These are phyloP conservation scores for Bruguiera sexangula DNA, from an alignment of 345 rosid species.

Conservation along the genomic window DNA sequence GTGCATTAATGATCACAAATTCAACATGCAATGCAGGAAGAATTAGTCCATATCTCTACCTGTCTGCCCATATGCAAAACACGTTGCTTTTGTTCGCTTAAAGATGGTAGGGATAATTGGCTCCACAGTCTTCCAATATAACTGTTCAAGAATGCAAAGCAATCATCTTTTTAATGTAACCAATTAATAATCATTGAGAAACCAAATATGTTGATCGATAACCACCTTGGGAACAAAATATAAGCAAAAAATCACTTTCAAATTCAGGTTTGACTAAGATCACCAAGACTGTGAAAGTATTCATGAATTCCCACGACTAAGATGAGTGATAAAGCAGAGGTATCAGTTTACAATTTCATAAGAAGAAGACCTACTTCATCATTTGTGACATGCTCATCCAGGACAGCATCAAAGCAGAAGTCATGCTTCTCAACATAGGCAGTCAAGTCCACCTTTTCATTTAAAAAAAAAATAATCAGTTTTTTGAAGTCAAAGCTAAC, in stretches of 20 bases:
- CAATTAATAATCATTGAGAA: constrained; percentile 5
- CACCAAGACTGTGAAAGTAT: background rate
- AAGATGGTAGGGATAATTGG: constrained; percentile 92
- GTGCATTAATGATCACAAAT: background rate
- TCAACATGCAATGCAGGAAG: background rate
- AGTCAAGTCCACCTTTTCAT: constrained; percentile 89
- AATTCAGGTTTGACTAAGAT: too few relatives aligned
- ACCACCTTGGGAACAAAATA: background rate
- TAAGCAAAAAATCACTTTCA: too few relatives aligned
- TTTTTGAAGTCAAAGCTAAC: background rate
- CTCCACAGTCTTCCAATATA: constrained; percentile 77
- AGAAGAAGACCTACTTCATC: constrained; percentile 56
- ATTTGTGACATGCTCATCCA: constrained; percentile 75
- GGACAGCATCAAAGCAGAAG: constrained; percentile 97
- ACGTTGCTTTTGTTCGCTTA: constrained; percentile 92
- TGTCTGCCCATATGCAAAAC: constrained; percentile 99
- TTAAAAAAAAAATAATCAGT: constrained; percentile 16
- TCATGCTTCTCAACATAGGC: constrained; percentile 97
- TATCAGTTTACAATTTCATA: background rate
- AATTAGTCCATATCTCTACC: constrained; percentile 35
- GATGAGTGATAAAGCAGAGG: background rate
- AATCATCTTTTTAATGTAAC: constrained; percentile 15
- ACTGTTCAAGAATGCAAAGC: constrained; percentile 41
- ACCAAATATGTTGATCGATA: background rate
- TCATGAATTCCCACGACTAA: background rate